Evolutionary conservation across 2,329 filamentous ascomycete genomes (phyloP).

Genomic region (Xylaria sp.): DNA sequence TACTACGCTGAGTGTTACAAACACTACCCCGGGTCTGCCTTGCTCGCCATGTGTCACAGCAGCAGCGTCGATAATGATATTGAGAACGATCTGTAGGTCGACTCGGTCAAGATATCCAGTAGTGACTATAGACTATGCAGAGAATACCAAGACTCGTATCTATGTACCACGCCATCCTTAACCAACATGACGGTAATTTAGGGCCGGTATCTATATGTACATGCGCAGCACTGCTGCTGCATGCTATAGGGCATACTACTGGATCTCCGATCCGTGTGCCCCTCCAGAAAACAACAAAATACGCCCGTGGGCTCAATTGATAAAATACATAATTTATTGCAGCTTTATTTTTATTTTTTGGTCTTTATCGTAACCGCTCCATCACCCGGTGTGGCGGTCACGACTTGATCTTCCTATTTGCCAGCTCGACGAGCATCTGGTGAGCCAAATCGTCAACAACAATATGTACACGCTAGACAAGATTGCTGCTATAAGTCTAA

Average conservation of each 20-base stretch:
- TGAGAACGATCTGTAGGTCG: slow-evolving; percentile 8
- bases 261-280: slow-evolving; percentile 11
- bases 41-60: slow-evolving; percentile 17
- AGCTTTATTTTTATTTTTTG: not conserved
- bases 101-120: slow-evolving; percentile 18
- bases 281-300: slow-evolving; percentile 23
- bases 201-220: slow-evolving; percentile 27
- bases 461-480: not conserved
- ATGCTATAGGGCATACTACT: slow-evolving; percentile 18
- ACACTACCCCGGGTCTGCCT: slow-evolving; percentile 14
- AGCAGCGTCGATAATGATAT: slow-evolving; percentile 21
- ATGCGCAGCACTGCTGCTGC: slow-evolving; percentile 26
- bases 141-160: slow-evolving; percentile 24
- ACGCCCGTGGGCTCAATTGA: slow-evolving; percentile 18
- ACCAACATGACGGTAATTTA: slow-evolving; percentile 29
- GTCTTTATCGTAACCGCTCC: not conserved
- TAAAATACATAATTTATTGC: slow-evolving; percentile 12
- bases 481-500: slow-evolving; percentile 20
- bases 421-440: slow-evolving; percentile 3
- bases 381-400: slow-evolving; percentile 12
- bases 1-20: slow-evolving; percentile 3
- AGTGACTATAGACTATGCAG: slow-evolving; percentile 9
- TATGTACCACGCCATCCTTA: slow-evolving; percentile 21
- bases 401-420: not conserved
- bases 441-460: not conserved